Conservation (phyloP, 1,139 yeast species). For the Kluyveromyces sp. region DNA sequence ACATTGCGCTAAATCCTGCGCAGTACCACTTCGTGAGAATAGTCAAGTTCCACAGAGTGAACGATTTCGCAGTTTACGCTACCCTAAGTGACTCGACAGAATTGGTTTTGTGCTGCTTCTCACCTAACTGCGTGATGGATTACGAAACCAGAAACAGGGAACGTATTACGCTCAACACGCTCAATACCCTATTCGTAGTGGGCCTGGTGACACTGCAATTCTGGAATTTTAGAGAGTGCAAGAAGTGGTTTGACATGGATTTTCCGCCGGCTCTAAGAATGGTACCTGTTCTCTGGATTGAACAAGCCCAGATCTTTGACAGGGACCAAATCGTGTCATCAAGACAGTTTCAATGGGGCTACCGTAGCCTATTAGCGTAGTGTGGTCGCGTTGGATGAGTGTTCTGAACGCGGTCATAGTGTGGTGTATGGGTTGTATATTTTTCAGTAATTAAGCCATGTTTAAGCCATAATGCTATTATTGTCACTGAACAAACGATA, state of each 20-base stretch:
- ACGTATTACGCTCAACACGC: slow-evolving; percentile 22
- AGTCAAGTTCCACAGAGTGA: slow-evolving; percentile 18
- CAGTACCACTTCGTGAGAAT: slow-evolving; percentile 19
- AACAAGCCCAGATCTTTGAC: slow-evolving; percentile 21
- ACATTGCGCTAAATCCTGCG: slow-evolving; percentile 11
- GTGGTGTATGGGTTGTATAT: not conserved
- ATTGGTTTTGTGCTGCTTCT: slow-evolving; percentile 28
- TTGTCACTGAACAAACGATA: not conserved
- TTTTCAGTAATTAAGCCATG: not conserved
- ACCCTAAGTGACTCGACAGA: slow-evolving; percentile 18
- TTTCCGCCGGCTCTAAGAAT: slow-evolving; percentile 1
- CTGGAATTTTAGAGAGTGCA: slow-evolving; percentile 8
- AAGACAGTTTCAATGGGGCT: slow-evolving; percentile 13
- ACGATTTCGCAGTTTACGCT: slow-evolving; percentile 19
- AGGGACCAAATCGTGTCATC: slow-evolving; percentile 20
- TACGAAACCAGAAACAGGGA: slow-evolving; percentile 19
- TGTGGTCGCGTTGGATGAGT: not conserved
- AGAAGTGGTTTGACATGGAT: not conserved
- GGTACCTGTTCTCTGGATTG: slow-evolving; percentile 15
- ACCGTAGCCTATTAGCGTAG: not conserved
- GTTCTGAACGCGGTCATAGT: not conserved
- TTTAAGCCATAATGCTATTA: not conserved
- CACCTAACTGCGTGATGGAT: slow-evolving; percentile 22
- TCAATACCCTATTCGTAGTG: slow-evolving; percentile 20
- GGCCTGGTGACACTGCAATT: slow-evolving; percentile 19